Percentiles rank a stretch among this genome's conserved stretches.
phyloP scores from a whole-genome alignment of 179 eudicot species.

The Sideroxylon spinosum region DNA sequence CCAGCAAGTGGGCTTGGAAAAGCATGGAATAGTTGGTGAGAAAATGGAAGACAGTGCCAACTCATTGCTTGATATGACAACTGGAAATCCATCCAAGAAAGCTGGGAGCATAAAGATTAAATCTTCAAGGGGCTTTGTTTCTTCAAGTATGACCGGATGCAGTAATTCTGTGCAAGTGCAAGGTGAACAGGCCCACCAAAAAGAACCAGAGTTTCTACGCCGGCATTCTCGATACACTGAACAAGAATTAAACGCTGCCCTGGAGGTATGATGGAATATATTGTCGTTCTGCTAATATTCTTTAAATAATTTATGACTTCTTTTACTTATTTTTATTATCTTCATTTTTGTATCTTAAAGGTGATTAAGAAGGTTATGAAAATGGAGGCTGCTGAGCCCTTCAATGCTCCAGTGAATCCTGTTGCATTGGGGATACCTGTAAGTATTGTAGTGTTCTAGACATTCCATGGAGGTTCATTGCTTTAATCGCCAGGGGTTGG shows the following conservation, averaged over 20 bases:
- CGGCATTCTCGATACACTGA: constrained; percentile 25
- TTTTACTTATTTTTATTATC: background rate
- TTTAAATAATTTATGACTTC: background rate
- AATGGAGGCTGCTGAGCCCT: constrained; percentile 64
- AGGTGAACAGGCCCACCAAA: constrained; percentile 19
- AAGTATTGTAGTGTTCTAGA: constrained; percentile 13
- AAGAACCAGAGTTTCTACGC: constrained; percentile 17
- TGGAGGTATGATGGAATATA: constrained; percentile 34
- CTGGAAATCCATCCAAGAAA: constrained; percentile 28
- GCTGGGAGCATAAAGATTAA: constrained; percentile 41
- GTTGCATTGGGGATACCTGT: constrained; percentile 55
- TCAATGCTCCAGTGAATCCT: constrained; percentile 60
- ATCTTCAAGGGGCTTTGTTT: constrained; percentile 25
- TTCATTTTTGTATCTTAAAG: constrained; percentile 19
- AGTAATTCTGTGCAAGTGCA: constrained; percentile 11
- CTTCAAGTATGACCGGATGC: constrained; percentile 13
- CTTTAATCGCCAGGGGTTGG: too few species aligned
- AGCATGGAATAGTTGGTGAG: constrained; percentile 27
- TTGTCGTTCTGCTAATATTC: background rate
- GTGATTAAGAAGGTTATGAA: constrained; percentile 57
- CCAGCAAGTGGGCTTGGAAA: constrained; percentile 27
- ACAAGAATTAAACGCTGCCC: constrained; percentile 46
- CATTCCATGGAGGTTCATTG: too few species aligned
- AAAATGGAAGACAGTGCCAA: constrained; percentile 42
- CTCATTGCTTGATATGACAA: constrained; percentile 26